These are phyloP conservation scores for Phytophthora ohioensis DNA, from an alignment of 352 stramenopile species.

Conservation along the genomic window DNA sequence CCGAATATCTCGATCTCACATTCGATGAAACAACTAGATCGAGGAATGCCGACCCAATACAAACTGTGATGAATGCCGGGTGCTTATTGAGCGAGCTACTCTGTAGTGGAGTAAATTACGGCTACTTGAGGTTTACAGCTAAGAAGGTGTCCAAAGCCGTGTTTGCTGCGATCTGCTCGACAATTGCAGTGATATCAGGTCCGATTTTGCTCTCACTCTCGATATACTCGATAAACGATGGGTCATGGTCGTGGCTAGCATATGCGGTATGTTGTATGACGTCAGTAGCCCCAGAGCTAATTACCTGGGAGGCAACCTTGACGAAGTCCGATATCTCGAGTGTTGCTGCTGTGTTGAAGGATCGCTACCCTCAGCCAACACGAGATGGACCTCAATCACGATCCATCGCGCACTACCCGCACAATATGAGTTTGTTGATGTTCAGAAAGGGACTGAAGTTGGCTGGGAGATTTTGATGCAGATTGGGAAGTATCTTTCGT, in stretches of 20 bases:
- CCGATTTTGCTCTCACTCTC: not conserved
- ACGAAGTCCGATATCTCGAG: not conserved
- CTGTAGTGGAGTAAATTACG: not conserved
- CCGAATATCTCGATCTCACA: not conserved
- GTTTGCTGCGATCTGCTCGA: not conserved
- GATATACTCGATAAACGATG: not conserved
- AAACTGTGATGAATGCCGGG: not conserved
- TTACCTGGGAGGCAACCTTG: not conserved
- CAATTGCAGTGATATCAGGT: not conserved
- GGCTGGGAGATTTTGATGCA: too few species aligned
- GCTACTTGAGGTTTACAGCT: not conserved
- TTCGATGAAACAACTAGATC: not conserved
- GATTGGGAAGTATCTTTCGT: too few species aligned
- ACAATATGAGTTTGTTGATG: too few species aligned
- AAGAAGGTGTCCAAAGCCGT: not conserved
- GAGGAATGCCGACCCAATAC: not conserved
- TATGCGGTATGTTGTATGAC: not conserved
- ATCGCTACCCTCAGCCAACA: not conserved
- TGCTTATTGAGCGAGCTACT: not conserved
- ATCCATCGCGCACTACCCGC: too few species aligned
- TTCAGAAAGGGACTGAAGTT: too few species aligned
- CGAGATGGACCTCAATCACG: too few species aligned
- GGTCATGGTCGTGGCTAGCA: not conserved
- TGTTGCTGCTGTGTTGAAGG: not conserved
- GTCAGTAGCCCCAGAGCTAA: not conserved